phyloP scores from a whole-genome alignment of 495 filamentous ascomycete species.

The Lasiosphaeria ovina region DNA sequence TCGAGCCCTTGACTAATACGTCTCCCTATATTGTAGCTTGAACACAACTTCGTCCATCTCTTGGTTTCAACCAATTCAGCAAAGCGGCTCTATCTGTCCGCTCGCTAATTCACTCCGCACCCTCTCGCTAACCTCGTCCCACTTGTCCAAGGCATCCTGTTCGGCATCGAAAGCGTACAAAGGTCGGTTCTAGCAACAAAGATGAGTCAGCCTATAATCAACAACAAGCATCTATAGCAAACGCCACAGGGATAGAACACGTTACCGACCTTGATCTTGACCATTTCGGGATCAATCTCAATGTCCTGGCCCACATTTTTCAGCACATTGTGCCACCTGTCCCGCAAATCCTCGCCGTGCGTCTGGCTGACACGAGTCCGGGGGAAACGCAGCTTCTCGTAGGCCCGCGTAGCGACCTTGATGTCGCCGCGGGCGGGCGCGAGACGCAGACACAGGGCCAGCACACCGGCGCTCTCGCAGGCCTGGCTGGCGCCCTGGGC shows the following conservation, averaged over 20 bases:
- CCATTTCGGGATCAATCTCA: slow-evolving; percentile 51
- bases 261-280: slow-evolving; percentile 41
- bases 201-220: not conserved
- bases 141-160: slow-evolving; percentile 43
- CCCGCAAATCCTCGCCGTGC: slow-evolving; percentile 53
- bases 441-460: slow-evolving; percentile 45
- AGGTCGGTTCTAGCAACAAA: slow-evolving; percentile 38
- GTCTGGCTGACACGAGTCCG: slow-evolving; percentile 46
- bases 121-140: slow-evolving; percentile 38
- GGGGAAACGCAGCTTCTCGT: slow-evolving; percentile 52
- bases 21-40: too few species aligned
- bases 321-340: slow-evolving; percentile 52
- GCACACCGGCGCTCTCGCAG: slow-evolving; percentile 46
- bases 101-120: slow-evolving; percentile 39
- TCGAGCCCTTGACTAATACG: too few species aligned
- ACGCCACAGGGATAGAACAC: not conserved
- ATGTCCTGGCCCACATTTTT: slow-evolving; percentile 46
- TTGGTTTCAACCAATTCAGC: not conserved
- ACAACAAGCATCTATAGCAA: not conserved
- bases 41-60: too few species aligned
- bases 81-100: slow-evolving; percentile 44
- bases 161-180: slow-evolving; percentile 53
- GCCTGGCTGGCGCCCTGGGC: slow-evolving; percentile 52
- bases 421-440: slow-evolving; percentile 42
- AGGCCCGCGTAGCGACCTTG: slow-evolving; percentile 47